Evolutionary conservation across 1,139 yeast genomes (phyloP).

Genomic region (Nadsonia commutata): DNA sequence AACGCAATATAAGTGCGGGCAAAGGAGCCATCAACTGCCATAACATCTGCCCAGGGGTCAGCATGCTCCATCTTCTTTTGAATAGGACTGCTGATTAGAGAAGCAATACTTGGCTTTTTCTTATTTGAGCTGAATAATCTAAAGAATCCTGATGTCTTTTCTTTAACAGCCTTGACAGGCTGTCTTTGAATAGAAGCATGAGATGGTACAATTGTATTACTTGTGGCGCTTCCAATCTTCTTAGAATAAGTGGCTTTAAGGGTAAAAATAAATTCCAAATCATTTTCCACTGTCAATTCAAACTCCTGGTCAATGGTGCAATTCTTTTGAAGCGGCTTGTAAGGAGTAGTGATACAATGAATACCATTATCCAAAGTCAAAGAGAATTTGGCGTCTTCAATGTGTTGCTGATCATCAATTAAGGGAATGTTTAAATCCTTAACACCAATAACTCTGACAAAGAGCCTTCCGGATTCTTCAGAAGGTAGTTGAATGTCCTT

Average conservation of each 20-base stretch:
- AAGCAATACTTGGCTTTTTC: conserved; percentile 7
- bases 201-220: background rate
- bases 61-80: background rate
- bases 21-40: conserved; percentile 81
- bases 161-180: conserved; percentile 5
- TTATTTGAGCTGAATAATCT: conserved; percentile 12
- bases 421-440: conserved; percentile 41
- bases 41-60: conserved; percentile 16
- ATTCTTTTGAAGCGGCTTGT: conserved; percentile 31
- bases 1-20: conserved; percentile 60
- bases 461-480: conserved; percentile 58
- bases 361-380: conserved; percentile 79
- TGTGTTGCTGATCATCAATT: conserved; percentile 24
- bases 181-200: conserved; percentile 4
- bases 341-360: conserved; percentile 69
- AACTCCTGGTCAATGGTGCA: conserved; percentile 63
- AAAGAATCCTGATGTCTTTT: conserved; percentile 8
- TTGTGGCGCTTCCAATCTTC: conserved; percentile 19
- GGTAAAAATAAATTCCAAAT: conserved; percentile 58
- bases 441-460: conserved; percentile 49
- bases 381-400: conserved; percentile 49
- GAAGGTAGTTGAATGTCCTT: conserved; percentile 15
- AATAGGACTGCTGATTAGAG: background rate
- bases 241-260: conserved; percentile 48
- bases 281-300: conserved; percentile 58